Conservation (phyloP, 2,329 filamentous ascomycete genomes). For the Ophiosphaerella narmari region DNA sequence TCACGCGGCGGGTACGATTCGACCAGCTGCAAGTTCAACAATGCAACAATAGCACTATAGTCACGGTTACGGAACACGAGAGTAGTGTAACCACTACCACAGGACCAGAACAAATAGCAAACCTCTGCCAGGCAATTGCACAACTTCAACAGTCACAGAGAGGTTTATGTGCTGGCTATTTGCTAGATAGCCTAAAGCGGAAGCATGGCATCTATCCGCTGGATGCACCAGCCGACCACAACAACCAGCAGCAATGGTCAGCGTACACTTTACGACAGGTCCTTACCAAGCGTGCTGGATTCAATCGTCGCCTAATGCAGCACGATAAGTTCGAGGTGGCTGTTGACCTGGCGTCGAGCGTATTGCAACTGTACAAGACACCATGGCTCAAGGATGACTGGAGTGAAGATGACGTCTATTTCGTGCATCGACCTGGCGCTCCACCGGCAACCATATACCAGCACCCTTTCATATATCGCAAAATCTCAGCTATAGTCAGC, state of each 20-base stretch:
- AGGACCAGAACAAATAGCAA: conserved; percentile 9
- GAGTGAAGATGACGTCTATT: conserved; percentile 23
- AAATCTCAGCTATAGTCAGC: background rate
- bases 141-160: conserved; percentile 13
- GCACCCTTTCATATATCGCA: conserved; percentile 21
- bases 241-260: conserved; percentile 15
- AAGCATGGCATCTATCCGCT: conserved; percentile 21
- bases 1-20: conserved; percentile 7
- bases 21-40: conserved; percentile 4
- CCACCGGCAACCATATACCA: conserved; percentile 12
- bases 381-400: conserved; percentile 27
- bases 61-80: background rate
- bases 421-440: conserved; percentile 20
- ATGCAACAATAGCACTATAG: background rate
- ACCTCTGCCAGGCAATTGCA: conserved; percentile 20
- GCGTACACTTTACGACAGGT: conserved; percentile 15
- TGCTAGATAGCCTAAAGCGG: conserved; percentile 12
- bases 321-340: conserved; percentile 22
- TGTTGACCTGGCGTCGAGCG: conserved; percentile 21
- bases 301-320: conserved; percentile 11
- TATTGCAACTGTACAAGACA: conserved; percentile 28
- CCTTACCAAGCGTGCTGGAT: conserved; percentile 2
- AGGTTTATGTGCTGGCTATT: conserved; percentile 19
- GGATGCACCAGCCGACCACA: background rate
- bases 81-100: background rate